phyloP scores from a whole-genome alignment of 2,329 filamentous ascomycete species.

The Aureobasidium sp. region DNA sequence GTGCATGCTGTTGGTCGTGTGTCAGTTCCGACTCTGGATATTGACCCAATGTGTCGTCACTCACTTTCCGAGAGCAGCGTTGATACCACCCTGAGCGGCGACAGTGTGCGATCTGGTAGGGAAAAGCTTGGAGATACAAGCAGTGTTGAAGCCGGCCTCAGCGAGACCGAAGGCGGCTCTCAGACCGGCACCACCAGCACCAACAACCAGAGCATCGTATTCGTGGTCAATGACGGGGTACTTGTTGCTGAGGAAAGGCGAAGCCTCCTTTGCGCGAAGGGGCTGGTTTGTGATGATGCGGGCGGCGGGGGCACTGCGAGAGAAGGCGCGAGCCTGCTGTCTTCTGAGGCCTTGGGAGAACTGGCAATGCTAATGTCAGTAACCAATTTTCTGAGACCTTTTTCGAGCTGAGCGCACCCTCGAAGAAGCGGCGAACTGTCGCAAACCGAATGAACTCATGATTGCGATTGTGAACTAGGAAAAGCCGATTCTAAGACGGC shows the following conservation, averaged over 20 bases:
- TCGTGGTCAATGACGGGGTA: conserved; percentile 98
- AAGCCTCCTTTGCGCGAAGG: conserved; percentile 87
- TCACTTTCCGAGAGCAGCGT: conserved; percentile 73
- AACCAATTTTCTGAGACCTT: not conserved
- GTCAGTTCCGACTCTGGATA: conserved; percentile 14
- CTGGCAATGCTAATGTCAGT: conserved; percentile 10
- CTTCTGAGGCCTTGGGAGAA: conserved; percentile 29
- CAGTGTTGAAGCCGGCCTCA: conserved; percentile 83
- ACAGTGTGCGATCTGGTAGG: conserved; percentile 81
- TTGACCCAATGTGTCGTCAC: conserved; percentile 20
- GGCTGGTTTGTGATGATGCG: conserved; percentile 80
- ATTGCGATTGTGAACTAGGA: conserved; percentile 1
- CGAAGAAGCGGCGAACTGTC: conserved; percentile 27
- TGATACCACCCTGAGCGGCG: conserved; percentile 71
- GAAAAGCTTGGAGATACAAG: conserved; percentile 80
- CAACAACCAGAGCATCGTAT: conserved; percentile 94
- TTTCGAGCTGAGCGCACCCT: conserved; percentile 22
- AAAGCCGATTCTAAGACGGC: conserved; percentile 8
- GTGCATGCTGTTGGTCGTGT: conserved; percentile 60
- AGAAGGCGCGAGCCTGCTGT: conserved; percentile 63
- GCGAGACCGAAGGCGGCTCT: conserved; percentile 79
- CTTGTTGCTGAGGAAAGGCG: conserved; percentile 76
- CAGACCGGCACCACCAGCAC: conserved; percentile 73
- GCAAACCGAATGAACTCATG: conserved; percentile 33
- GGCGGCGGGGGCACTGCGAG: conserved; percentile 74